Evolutionary conservation across 2,329 filamentous ascomycete genomes (phyloP), one percentile per base, ranked within the genome.

Genomic region (Colletotrichum lentis): DNA sequence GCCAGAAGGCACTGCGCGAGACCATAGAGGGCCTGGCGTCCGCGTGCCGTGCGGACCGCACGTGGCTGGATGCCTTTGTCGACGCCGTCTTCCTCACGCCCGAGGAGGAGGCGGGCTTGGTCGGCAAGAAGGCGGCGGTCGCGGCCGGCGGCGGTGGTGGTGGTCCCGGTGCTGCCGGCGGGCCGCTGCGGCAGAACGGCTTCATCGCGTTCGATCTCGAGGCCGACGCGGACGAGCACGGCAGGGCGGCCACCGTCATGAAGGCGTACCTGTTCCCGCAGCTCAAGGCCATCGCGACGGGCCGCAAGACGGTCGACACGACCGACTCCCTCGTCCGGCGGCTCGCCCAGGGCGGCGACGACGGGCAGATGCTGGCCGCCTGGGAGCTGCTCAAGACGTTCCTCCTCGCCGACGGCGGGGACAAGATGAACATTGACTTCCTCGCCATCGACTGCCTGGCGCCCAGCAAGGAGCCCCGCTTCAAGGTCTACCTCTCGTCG

Each of bases 401-500:
- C 31, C 57, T 60, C 11, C 2, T 20, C 44, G 10, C 35, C 22
- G 3, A 60, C 22, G 22, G 35, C 16, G 16, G n/a, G 22, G 22
- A 60, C 6, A 41, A 52, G 0, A 27, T 22, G 5, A 54, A 20
- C n/a, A 31, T 60, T 10, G n/a, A 60, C 37, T 60, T 60, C 35
- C 57, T 60, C 18, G 57, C 57, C 11, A 60, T 60, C 22, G 57
- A 60, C 57, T 60, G 71, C 70, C 27, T 67, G 55, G 6, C 71
- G 53, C 57, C 35, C 22, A 2, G 1, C 46, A 43, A 7, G 5
- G 18, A 31, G 22, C 46, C 57, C 16, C 57, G 57, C 16, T 60
- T 60, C 11, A 60, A 60, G 22, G 22, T 60, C 5, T 60, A 60
- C 46, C 2, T 10, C 14, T 14, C n/a, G 14, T 52, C 57, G 2